A percentile compares a stretch with the other conserved stretches of the same genome.
phyloP scores from a whole-genome alignment of 768 basidiomycete species.

The Termitomyces sp. region DNA sequence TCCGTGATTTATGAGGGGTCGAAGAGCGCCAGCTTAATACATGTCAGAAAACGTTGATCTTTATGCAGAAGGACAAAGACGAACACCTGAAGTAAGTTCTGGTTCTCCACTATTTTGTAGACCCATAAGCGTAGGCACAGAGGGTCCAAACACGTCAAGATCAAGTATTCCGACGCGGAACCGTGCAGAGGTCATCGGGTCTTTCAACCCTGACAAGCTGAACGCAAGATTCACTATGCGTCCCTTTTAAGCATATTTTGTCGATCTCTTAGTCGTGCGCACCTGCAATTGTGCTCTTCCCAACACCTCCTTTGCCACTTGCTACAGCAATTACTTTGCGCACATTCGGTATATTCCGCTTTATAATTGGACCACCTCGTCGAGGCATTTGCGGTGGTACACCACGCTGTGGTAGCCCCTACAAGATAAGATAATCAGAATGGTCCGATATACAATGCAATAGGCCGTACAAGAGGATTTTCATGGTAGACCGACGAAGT shows the following conservation, averaged over 20 bases:
- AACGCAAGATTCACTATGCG: conserved; percentile 74
- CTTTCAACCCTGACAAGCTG: conserved; percentile 48
- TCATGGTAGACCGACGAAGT: conserved; percentile 9
- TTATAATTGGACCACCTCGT: conserved; percentile 44
- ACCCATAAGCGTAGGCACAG: conserved; percentile 90
- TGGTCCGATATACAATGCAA: background rate
- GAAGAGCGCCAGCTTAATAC: conserved; percentile 60
- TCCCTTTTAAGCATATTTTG: background rate
- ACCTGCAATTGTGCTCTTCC: conserved; percentile 86
- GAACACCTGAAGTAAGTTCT: conserved; percentile 56
- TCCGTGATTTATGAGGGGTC: conserved; percentile 85
- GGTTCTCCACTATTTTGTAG: conserved; percentile 77
- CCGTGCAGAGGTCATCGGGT: conserved; percentile 26
- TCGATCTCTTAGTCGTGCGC: conserved; percentile 12
- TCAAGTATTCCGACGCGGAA: conserved; percentile 84
- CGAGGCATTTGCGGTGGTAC: conserved; percentile 57
- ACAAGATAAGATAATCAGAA: background rate
- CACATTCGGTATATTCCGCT: conserved; percentile 63
- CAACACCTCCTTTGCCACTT: conserved; percentile 94
- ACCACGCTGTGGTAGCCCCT: conserved; percentile 26
- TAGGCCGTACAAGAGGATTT: conserved; percentile 12
- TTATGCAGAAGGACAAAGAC: conserved; percentile 14
- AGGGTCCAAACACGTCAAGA: conserved; percentile 94
- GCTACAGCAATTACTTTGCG: conserved; percentile 80
- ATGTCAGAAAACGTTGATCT: background rate